phyloP scores from a whole-genome alignment of 331 rosid species.

The Cydonia oblonga region DNA sequence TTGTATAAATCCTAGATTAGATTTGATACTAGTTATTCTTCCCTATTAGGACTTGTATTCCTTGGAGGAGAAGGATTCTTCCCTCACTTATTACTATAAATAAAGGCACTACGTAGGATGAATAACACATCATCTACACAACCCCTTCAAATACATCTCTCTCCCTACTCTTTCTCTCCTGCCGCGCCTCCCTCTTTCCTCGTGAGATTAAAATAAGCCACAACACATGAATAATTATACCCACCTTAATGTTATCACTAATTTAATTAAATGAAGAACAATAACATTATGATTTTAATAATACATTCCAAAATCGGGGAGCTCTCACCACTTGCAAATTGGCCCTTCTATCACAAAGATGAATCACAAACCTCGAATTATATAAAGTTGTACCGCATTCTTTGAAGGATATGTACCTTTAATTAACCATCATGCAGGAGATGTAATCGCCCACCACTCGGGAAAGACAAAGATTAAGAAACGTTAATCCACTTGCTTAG shows the following conservation, averaged over 20 bases:
- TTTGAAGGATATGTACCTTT: constrained; percentile 6
- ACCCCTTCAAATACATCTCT: too few species aligned
- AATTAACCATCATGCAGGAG: constrained; percentile 9
- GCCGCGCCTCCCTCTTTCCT: too few species aligned
- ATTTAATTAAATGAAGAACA: neutral
- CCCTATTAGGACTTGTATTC: too few species aligned
- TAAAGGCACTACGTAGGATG: too few species aligned
- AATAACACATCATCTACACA: too few species aligned
- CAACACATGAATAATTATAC: neutral
- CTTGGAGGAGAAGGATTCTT: too few species aligned
- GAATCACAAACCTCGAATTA: constrained; percentile 1
- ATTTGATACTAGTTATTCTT: too few species aligned
- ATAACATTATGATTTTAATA: neutral
- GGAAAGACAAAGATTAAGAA: constrained; percentile 3
- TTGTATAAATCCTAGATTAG: too few species aligned
- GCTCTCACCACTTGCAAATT: constrained; percentile 8
- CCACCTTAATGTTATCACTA: neutral
- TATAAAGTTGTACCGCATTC: neutral
- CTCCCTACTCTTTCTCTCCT: too few species aligned
- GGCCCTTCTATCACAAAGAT: constrained; percentile 12
- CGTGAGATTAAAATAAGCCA: too few species aligned
- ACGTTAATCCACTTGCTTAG: constrained; percentile 17
- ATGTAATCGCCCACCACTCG: constrained; percentile 22
- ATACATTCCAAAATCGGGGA: neutral
- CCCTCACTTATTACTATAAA: too few species aligned